Conservation (phyloP, 2,329 filamentous ascomycete genomes). For the Sclerotinia subarctica region DNA sequence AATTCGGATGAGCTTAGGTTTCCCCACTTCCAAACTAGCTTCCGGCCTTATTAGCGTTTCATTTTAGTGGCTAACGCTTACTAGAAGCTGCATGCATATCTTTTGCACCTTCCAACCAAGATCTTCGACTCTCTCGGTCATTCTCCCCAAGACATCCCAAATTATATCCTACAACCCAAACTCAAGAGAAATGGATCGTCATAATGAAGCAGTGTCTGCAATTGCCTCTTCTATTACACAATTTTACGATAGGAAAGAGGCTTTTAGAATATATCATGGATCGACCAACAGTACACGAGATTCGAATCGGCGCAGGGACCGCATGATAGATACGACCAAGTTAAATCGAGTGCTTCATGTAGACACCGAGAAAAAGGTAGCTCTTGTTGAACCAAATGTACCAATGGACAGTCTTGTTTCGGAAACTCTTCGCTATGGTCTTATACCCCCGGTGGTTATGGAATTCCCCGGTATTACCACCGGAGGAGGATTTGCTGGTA, state of each 20-base stretch:
- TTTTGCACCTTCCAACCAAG: background rate
- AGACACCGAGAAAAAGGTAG: constrained; percentile 42
- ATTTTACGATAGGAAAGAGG: constrained; percentile 29
- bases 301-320: constrained; percentile 31
- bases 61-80: background rate
- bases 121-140: background rate
- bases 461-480: constrained; percentile 68
- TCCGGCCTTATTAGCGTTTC: background rate
- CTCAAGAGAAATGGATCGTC: constrained; percentile 26
- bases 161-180: too few species aligned
- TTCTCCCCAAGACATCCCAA: background rate
- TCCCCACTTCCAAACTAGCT: background rate
- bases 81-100: background rate
- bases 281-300: constrained; percentile 51
- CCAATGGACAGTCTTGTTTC: constrained; percentile 62
- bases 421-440: constrained; percentile 50
- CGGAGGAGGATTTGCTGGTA: constrained; percentile 64
- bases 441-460: constrained; percentile 64
- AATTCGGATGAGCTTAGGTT: too few species aligned
- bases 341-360: constrained; percentile 48
- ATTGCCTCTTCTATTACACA: constrained; percentile 25
- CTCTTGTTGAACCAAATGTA: constrained; percentile 64
- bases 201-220: constrained; percentile 27
- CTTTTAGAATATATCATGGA: constrained; percentile 54
- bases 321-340: constrained; percentile 45